Evolutionary conservation across 768 basidiomycete genomes (phyloP).

Genomic region (Harrya chromipes): DNA sequence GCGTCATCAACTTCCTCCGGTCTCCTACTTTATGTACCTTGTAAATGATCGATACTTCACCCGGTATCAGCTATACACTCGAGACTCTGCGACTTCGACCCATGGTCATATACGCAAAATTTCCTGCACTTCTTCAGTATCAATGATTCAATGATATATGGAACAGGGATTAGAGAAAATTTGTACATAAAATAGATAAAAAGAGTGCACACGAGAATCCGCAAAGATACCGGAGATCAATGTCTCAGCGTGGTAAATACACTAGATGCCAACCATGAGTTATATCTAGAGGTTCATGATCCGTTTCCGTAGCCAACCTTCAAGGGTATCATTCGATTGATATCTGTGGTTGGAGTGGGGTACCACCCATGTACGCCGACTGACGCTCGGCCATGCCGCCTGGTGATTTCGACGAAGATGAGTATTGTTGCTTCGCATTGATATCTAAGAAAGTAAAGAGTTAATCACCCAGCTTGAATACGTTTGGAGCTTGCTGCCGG

Average conservation of each 20-base stretch:
- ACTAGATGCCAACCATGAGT: background rate
- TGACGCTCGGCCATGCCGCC: conserved; percentile 46
- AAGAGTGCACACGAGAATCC: conserved; percentile 10
- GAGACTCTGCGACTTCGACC: background rate
- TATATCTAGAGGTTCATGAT: conserved; percentile 6
- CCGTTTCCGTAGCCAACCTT: background rate
- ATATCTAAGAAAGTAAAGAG: conserved; percentile 41
- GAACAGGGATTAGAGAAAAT: conserved; percentile 17
- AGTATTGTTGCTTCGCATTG: conserved; percentile 44
- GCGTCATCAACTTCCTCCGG: background rate
- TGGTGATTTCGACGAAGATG: conserved; percentile 36
- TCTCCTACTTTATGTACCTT: background rate
- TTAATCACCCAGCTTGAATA: conserved; percentile 38
- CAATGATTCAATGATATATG: conserved; percentile 6
- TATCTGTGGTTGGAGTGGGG: conserved; percentile 57
- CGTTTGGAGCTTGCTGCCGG: conserved; percentile 18
- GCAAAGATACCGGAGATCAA: background rate
- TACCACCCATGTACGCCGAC: conserved; percentile 42
- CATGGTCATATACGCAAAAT: background rate
- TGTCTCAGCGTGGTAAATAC: background rate
- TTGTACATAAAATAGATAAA: conserved; percentile 19
- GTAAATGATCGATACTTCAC: background rate
- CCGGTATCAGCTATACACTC: background rate
- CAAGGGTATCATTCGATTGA: conserved; percentile 62
- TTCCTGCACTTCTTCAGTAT: background rate